Percentiles rank a stretch among this genome's conserved stretches.
Evolutionary conservation across 345 rosid genomes (phyloP).

Genomic region (Punica granatum): DNA sequence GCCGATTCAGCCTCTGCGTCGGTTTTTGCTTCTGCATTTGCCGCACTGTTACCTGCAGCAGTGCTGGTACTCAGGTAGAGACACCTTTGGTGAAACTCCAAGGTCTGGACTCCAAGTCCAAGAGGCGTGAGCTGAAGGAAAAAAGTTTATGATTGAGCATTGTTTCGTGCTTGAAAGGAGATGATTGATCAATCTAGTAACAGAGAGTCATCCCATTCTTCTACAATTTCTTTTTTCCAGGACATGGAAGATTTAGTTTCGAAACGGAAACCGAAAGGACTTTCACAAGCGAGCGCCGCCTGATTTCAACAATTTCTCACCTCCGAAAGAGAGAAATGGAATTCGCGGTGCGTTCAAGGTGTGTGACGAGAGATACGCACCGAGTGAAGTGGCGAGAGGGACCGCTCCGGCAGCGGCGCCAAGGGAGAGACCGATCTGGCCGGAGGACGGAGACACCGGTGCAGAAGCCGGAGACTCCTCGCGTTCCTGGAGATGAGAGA

Average conservation of each 20-base stretch:
- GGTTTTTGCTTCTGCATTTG: constrained; percentile 16
- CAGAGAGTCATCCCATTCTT: background rate
- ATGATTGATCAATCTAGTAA: background rate
- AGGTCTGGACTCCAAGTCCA: constrained; percentile 23
- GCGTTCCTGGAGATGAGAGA: constrained; percentile 35
- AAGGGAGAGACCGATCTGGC: constrained; percentile 15
- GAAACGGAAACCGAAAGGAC: too few species aligned
- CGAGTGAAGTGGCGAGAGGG: constrained; percentile 21
- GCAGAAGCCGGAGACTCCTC: constrained; percentile 25
- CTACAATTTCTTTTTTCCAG: background rate
- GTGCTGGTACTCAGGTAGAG: constrained; percentile 24
- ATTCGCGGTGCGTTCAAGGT: background rate
- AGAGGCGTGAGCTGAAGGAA: constrained; percentile 27
- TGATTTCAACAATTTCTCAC: too few species aligned
- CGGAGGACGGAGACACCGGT: constrained; percentile 13
- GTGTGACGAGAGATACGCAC: constrained; percentile 22
- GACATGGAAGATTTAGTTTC: background rate
- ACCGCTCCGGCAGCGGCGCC: constrained; percentile 19
- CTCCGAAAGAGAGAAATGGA: background rate
- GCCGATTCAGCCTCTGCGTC: constrained; percentile 23
- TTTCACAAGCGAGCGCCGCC: too few species aligned
- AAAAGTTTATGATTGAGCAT: background rate
- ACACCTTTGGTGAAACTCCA: constrained; percentile 25
- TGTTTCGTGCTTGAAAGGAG: background rate
- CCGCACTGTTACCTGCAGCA: constrained; percentile 13